These are phyloP conservation scores for Heliamphora ciliata DNA, from an alignment of 179 eudicot genomes.

Conservation along the genomic window DNA sequence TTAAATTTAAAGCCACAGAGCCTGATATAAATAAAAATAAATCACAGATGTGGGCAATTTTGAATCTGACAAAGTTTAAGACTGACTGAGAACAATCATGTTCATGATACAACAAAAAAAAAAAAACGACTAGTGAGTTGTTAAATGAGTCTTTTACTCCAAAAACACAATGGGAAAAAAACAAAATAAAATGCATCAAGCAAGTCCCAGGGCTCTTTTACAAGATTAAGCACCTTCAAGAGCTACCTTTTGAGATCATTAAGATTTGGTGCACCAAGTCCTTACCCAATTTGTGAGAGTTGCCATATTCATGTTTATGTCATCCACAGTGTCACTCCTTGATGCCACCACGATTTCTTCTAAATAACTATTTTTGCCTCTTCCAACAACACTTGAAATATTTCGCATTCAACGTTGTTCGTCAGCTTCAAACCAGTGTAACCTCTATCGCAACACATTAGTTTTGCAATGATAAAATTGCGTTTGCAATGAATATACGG, in stretches of 20 bases:
- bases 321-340: conserved; percentile 58
- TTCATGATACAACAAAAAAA: too few relatives aligned
- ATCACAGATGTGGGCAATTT: too few relatives aligned
- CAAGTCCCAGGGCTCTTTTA: too few relatives aligned
- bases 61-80: too few relatives aligned
- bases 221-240: too few relatives aligned
- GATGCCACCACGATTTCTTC: conserved; percentile 56
- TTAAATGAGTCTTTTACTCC: neutral
- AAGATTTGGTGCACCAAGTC: conserved; percentile 38
- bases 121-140: too few relatives aligned
- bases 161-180: too few relatives aligned
- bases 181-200: neutral
- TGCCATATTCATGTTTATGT: conserved; percentile 47
- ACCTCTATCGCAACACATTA: conserved; percentile 37
- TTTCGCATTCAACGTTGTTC: conserved; percentile 80
- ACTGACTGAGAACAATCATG: too few relatives aligned
- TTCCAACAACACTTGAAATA: conserved; percentile 68
- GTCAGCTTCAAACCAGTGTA: conserved; percentile 64
- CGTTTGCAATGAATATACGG: too few relatives aligned
- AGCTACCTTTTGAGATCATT: conserved; percentile 1
- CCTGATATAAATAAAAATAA: too few relatives aligned
- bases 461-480: too few relatives aligned
- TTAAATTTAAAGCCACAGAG: too few relatives aligned
- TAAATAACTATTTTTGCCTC: conserved; percentile 66
- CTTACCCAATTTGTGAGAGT: conserved; percentile 46